Evolutionary conservation across 2,329 filamentous ascomycete genomes (phyloP).

Genomic region (Fusarium incarnatum): DNA sequence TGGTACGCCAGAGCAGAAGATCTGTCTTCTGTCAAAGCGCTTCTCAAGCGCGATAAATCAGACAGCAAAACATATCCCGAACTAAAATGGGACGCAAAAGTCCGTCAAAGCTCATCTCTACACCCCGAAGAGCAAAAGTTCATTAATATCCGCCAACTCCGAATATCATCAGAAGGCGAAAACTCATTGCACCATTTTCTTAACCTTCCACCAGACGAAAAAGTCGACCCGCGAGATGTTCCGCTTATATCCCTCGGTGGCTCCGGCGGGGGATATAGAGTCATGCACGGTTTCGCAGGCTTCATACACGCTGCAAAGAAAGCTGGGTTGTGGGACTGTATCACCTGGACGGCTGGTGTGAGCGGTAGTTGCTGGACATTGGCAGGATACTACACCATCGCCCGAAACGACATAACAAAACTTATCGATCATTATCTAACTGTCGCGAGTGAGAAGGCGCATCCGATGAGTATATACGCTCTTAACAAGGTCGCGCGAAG

Average conservation of each 20-base stretch:
- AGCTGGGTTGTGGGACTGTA: slow-evolving; percentile 34
- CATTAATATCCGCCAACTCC: slow-evolving; percentile 20
- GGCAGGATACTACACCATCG: slow-evolving; percentile 42
- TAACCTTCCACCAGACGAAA: slow-evolving; percentile 3
- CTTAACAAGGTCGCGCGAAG: slow-evolving; percentile 31
- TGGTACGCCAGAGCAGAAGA: slow-evolving; percentile 38
- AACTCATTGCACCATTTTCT: slow-evolving; percentile 28
- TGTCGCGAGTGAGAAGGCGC: slow-evolving; percentile 32
- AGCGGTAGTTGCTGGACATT: slow-evolving; percentile 45
- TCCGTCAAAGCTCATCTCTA: slow-evolving; percentile 26
- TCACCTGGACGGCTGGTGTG: slow-evolving; percentile 39
- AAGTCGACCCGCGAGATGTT: slow-evolving; percentile 32
- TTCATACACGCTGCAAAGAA: slow-evolving; percentile 37
- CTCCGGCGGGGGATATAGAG: slow-evolving; percentile 40
- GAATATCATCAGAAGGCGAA: slow-evolving; percentile 17
- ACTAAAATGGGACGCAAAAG: slow-evolving; percentile 35
- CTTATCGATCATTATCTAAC: slow-evolving; percentile 35
- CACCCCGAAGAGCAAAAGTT: slow-evolving; percentile 27
- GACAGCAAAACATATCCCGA: slow-evolving; percentile 38
- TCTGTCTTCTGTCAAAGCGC: slow-evolving; percentile 25
- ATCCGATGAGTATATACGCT: slow-evolving; percentile 37
- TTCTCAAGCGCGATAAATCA: slow-evolving; percentile 16
- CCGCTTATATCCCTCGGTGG: slow-evolving; percentile 39
- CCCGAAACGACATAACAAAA: slow-evolving; percentile 23
- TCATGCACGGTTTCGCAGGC: slow-evolving; percentile 42